Conservation (phyloP, 2,329 filamentous ascomycete species). For the Phaeoacremonium minimum region DNA sequence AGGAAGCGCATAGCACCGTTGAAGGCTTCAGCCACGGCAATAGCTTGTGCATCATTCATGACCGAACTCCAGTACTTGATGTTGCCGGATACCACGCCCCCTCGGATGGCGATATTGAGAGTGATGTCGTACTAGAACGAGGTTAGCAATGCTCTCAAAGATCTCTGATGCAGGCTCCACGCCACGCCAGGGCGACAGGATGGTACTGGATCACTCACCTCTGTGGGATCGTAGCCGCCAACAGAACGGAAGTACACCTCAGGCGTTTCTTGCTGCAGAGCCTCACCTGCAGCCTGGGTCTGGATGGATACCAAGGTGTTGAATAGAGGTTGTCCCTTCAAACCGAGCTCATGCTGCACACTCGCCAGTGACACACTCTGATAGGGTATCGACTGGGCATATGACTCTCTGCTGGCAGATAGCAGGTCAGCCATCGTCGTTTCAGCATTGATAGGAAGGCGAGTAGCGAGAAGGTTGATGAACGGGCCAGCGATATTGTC, state of each 20-base stretch:
- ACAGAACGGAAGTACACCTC: not conserved
- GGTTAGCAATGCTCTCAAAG: constrained; percentile 2
- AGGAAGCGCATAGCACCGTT: too few species aligned
- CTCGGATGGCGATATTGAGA: constrained; percentile 1
- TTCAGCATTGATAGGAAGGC: not conserved
- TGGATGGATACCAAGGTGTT: constrained; percentile 3
- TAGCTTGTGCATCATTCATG: too few species aligned
- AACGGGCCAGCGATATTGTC: constrained; percentile 16
- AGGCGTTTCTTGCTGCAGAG: too few species aligned
- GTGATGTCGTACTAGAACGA: constrained; percentile 2
- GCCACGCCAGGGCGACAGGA: too few species aligned
- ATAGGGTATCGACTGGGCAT: constrained; percentile 2
- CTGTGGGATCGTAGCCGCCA: not conserved
- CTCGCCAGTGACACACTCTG: constrained; percentile 1
- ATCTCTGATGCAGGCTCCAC: too few species aligned
- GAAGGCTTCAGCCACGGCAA: too few species aligned
- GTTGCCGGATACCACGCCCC: too few species aligned
- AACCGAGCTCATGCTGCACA: constrained; percentile 2
- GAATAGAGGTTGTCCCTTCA: not conserved
- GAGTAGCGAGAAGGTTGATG: constrained; percentile 2
- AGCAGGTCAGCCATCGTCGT: not conserved
- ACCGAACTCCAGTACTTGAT: too few species aligned
- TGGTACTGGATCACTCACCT: too few species aligned
- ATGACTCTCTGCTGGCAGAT: constrained; percentile 1
- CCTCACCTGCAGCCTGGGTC: too few species aligned